These are phyloP conservation scores for Lotus japonicus DNA, from an alignment of 306 rosid species.

Conservation along the genomic window DNA sequence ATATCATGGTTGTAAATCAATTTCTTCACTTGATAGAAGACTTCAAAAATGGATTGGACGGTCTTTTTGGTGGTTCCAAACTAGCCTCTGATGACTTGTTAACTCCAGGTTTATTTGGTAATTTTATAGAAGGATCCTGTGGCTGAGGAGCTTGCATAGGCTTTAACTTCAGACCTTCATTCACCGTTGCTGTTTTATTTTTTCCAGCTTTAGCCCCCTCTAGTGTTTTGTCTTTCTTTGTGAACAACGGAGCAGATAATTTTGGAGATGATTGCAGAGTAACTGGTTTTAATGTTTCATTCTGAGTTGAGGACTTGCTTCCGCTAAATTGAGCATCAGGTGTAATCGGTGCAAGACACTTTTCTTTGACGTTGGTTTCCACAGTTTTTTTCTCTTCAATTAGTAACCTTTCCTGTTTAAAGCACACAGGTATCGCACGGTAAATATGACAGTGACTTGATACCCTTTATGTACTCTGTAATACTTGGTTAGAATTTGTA, in stretches of 20 bases:
- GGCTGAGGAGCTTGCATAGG: constrained; percentile 25
- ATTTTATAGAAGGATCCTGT: constrained; percentile 27
- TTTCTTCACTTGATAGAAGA: constrained; percentile 49
- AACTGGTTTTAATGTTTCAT: constrained; percentile 38
- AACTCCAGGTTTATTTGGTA: constrained; percentile 28
- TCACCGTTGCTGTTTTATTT: constrained; percentile 17
- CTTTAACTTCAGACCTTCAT: constrained; percentile 30
- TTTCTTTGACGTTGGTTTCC: constrained; percentile 31
- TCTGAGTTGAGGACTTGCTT: constrained; percentile 18
- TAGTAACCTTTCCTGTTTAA: constrained; percentile 65
- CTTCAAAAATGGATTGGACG: constrained; percentile 83
- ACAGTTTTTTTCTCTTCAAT: constrained; percentile 34
- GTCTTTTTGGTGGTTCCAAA: constrained; percentile 42
- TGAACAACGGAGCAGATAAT: constrained; percentile 50
- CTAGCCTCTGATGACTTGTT: constrained; percentile 38
- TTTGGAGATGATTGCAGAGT: constrained; percentile 33
- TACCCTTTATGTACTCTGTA: not conserved
- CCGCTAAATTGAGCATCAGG: constrained; percentile 22
- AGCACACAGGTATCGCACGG: constrained; percentile 13
- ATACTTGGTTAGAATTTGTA: not conserved
- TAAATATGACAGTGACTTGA: not conserved
- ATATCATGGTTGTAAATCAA: not conserved
- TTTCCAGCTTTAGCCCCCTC: constrained; percentile 36
- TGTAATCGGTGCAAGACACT: constrained; percentile 19
- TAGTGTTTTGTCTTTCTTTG: constrained; percentile 53